Conservation (phyloP, 2,329 filamentous ascomycete species). For the Aspergillus amoenus region DNA sequence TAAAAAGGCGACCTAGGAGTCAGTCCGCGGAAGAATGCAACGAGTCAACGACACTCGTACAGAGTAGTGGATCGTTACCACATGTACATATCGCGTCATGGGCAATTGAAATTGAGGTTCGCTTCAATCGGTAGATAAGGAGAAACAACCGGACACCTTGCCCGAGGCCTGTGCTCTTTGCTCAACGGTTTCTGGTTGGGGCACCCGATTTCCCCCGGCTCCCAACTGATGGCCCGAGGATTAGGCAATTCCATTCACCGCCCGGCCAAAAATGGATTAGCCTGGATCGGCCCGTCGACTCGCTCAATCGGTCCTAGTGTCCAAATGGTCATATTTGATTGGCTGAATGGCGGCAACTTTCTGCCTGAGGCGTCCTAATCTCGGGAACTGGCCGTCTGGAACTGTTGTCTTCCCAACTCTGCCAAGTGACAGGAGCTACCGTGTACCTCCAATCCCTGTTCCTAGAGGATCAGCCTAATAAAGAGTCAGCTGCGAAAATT, state of each 20-base stretch:
- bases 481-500: constrained; percentile 6
- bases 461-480: not conserved
- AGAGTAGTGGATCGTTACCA: too few relatives aligned
- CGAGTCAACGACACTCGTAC: too few relatives aligned
- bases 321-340: not conserved
- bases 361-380: too few relatives aligned
- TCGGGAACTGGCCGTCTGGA: too few relatives aligned
- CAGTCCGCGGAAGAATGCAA: too few relatives aligned
- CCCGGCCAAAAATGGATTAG: constrained; percentile 10
- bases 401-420: not conserved
- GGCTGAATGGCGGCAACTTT: not conserved
- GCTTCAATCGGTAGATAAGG: not conserved
- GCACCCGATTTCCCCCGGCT: constrained; percentile 22
- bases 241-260: constrained; percentile 4
- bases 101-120: not conserved
- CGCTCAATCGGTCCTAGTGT: constrained; percentile 1
- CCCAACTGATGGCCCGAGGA: constrained; percentile 21
- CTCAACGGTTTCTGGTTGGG: constrained; percentile 20
- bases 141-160: not conserved
- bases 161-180: not conserved
- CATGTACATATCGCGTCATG: too few relatives aligned
- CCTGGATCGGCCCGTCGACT: not conserved
- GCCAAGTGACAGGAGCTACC: constrained; percentile 11
- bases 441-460: constrained; percentile 10
- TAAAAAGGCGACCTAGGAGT: too few relatives aligned